Conservation (phyloP, 305 asterid genomes). For the Fraxinus platypoda region DNA sequence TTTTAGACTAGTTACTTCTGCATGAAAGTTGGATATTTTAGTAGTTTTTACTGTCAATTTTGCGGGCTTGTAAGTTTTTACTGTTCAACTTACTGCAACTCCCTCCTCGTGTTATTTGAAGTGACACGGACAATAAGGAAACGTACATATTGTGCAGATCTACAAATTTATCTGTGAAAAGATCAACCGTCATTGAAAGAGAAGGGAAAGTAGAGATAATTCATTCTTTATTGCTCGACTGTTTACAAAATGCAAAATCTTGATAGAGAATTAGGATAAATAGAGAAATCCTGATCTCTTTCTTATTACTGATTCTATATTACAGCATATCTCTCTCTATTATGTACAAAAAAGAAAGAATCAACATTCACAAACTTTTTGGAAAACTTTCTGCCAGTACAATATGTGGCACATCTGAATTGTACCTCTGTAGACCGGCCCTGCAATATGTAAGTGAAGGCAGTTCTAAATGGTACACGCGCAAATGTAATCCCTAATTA, state of each 20-base stretch:
- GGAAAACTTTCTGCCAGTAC: conserved; percentile 13
- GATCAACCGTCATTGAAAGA: neutral
- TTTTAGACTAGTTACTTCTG: neutral
- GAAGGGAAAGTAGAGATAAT: neutral
- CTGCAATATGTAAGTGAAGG: conserved; percentile 17
- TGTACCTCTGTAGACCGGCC: conserved; percentile 25
- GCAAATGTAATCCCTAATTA: conserved; percentile 17
- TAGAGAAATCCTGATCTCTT: neutral
- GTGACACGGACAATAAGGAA: neutral
- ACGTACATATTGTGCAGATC: neutral
- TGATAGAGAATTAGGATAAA: neutral
- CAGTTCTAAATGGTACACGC: conserved; percentile 12
- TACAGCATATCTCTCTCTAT: neutral
- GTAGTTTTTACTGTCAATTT: neutral
- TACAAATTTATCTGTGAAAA: neutral
- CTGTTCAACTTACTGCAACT: neutral
- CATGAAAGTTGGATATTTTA: neutral
- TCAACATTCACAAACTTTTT: conserved; percentile 34
- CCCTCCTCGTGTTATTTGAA: neutral
- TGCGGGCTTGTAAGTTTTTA: neutral
- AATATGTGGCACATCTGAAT: conserved; percentile 8
- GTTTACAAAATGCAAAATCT: neutral
- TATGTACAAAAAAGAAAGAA: conserved; percentile 37
- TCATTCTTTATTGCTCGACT: neutral
- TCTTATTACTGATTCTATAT: neutral